These are phyloP conservation scores for Tympanopsis confertula DNA, from an alignment of 2,329 filamentous ascomycete genomes.

Conservation along the genomic window DNA sequence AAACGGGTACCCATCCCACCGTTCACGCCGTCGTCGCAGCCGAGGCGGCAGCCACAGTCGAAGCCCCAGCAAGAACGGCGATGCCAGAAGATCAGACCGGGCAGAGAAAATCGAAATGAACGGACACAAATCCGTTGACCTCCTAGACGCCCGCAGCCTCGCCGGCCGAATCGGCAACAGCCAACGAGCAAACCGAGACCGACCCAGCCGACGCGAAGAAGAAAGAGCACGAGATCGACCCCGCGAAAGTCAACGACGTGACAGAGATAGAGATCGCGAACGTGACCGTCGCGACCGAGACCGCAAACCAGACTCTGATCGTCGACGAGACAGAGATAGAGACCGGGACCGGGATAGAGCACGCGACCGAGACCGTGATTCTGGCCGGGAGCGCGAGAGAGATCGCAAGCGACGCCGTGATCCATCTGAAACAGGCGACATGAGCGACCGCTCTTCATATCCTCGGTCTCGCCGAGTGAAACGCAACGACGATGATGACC, in stretches of 20 bases:
- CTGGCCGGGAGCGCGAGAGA: constrained; percentile 1
- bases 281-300: constrained; percentile 11
- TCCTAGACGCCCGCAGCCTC: no score
- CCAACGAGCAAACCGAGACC: background rate
- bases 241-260: constrained; percentile 4
- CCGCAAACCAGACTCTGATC: background rate
- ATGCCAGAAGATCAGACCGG: background rate
- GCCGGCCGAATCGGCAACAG: no score
- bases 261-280: constrained; percentile 13
- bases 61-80: background rate
- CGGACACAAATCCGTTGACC: no score
- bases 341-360: constrained; percentile 18
- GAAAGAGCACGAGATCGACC: background rate
- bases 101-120: no score
- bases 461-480: background rate
- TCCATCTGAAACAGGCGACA: constrained; percentile 18
- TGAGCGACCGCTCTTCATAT: constrained; percentile 11
- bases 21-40: background rate
- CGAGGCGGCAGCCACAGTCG: background rate
- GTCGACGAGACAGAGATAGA: constrained; percentile 14
- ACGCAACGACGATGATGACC: background rate
- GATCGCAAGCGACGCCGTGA: constrained; percentile 25
- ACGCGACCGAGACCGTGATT: constrained; percentile 3
- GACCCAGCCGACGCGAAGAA: background rate
- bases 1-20: background rate